phyloP scores from a whole-genome alignment of 768 basidiomycete genomes.

The Hydnum rufescens region DNA sequence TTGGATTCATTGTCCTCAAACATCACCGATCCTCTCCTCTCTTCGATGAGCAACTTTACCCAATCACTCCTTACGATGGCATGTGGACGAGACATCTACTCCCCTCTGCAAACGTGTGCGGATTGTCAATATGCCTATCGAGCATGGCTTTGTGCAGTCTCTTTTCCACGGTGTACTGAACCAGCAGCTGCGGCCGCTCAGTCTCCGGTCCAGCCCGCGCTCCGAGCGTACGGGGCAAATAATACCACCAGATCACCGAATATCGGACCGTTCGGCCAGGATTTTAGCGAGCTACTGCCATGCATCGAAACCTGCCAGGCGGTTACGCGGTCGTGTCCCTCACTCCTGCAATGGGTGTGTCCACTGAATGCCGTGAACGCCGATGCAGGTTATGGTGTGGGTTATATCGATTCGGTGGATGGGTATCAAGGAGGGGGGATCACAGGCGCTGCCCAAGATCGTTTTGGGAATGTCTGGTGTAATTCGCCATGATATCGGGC shows the following conservation, averaged over 20 bases:
- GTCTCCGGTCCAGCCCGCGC: not conserved
- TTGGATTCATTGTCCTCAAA: conserved; percentile 29
- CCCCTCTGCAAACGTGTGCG: conserved; percentile 53
- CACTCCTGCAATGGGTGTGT: conserved; percentile 49
- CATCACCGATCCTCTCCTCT: conserved; percentile 32
- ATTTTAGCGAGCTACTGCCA: conserved; percentile 47
- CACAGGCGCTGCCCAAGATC: conserved; percentile 39
- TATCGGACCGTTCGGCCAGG: conserved; percentile 9
- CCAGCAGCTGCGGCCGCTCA: conserved; percentile 4
- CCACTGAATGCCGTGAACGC: conserved; percentile 44
- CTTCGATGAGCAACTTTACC: conserved; percentile 55
- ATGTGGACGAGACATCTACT: conserved; percentile 66
- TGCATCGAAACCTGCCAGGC: conserved; percentile 62
- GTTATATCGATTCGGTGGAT: conserved; percentile 39
- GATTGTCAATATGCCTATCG: conserved; percentile 59
- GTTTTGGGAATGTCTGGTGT: conserved; percentile 59
- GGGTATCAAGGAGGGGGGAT: conserved; percentile 30
- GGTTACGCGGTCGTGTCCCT: conserved; percentile 59
- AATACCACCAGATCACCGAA: not conserved
- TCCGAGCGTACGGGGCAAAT: not conserved
- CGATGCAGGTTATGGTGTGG: conserved; percentile 49
- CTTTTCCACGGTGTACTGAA: conserved; percentile 60
- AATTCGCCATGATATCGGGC: not conserved
- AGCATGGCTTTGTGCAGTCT: conserved; percentile 54
- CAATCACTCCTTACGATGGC: conserved; percentile 48